Evolutionary conservation across 495 filamentous ascomycete species (phyloP).

Genomic region (Penicillium crystallinum): DNA sequence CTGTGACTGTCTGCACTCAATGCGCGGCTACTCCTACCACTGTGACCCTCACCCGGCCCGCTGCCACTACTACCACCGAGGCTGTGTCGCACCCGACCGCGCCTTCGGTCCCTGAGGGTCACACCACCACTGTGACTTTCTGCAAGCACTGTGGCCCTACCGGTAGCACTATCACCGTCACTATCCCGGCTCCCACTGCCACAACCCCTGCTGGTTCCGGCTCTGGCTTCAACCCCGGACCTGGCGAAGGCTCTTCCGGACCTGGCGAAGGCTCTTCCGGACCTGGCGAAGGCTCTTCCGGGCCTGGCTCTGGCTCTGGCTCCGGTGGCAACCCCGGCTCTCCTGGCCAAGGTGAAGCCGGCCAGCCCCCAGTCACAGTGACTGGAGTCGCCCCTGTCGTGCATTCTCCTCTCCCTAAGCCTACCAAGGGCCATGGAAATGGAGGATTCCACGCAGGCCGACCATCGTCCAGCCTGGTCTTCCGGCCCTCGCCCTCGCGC

Average conservation of each 20-base stretch:
- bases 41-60: conserved; percentile 41
- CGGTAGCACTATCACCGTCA: conserved; percentile 32
- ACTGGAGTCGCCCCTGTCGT: not conserved
- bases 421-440: not conserved
- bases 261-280: not conserved
- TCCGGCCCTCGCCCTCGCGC: conserved; percentile 12
- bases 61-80: conserved; percentile 6
- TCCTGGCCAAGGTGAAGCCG: not conserved
- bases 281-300: not conserved
- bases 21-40: conserved; percentile 38
- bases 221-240: not conserved
- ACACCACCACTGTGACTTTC: conserved; percentile 37
- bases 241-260: conserved; percentile 1
- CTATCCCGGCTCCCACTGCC: conserved; percentile 18
- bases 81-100: conserved; percentile 8
- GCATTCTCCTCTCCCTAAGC: not conserved
- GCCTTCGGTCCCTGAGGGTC: conserved; percentile 24
- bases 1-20: conserved; percentile 44
- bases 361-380: conserved; percentile 1
- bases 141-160: conserved; percentile 38
- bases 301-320: not conserved
- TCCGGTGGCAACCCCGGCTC: not conserved
- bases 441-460: conserved; percentile 5
- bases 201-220: conserved; percentile 1
- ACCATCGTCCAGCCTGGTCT: conserved; percentile 14